Evolutionary conservation across 2,329 filamentous ascomycete species (phyloP).

Genomic region (Pezicula radicicola): DNA sequence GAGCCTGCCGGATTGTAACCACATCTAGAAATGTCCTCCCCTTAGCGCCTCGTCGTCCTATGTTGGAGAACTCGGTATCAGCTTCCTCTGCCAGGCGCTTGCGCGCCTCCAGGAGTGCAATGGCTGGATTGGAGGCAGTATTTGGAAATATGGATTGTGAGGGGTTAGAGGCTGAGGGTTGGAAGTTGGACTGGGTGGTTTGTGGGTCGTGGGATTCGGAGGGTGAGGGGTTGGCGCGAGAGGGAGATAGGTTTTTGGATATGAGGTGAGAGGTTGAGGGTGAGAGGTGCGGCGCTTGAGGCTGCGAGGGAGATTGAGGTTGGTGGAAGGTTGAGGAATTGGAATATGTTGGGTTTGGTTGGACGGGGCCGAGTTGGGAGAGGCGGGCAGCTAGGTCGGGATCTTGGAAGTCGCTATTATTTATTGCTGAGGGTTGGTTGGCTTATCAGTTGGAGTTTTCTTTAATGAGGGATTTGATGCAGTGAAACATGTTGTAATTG

Average conservation of each 20-base stretch:
- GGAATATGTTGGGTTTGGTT: slow-evolving; percentile 24
- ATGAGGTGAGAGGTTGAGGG: not conserved
- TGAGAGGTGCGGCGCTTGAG: not conserved
- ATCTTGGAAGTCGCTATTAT: slow-evolving; percentile 7
- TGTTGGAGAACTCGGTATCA: slow-evolving; percentile 48
- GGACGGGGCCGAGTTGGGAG: slow-evolving; percentile 22
- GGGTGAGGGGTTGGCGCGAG: not conserved
- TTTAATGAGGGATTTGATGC: not conserved
- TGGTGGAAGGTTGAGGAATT: slow-evolving; percentile 24
- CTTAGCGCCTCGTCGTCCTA: slow-evolving; percentile 28
- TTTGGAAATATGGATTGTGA: slow-evolving; percentile 20
- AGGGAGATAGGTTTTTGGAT: too few relatives aligned
- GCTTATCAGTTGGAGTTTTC: too few relatives aligned
- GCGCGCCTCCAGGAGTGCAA: slow-evolving; percentile 20
- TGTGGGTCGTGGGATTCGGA: not conserved
- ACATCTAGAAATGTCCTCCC: slow-evolving; percentile 46
- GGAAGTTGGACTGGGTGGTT: slow-evolving; percentile 8
- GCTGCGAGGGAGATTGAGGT: not conserved
- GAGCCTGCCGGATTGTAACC: slow-evolving; percentile 42
- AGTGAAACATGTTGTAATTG: too few relatives aligned
- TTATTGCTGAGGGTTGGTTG: slow-evolving; percentile 7
- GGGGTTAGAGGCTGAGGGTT: slow-evolving; percentile 18
- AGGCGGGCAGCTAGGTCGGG: slow-evolving; percentile 20
- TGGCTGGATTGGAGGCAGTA: slow-evolving; percentile 17
- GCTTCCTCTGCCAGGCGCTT: slow-evolving; percentile 42